Percentiles rank a stretch among this genome's conserved stretches.
Evolutionary conservation across 371 early-diverging fungal species (phyloP).

Genomic region (Mortierella sp.): DNA sequence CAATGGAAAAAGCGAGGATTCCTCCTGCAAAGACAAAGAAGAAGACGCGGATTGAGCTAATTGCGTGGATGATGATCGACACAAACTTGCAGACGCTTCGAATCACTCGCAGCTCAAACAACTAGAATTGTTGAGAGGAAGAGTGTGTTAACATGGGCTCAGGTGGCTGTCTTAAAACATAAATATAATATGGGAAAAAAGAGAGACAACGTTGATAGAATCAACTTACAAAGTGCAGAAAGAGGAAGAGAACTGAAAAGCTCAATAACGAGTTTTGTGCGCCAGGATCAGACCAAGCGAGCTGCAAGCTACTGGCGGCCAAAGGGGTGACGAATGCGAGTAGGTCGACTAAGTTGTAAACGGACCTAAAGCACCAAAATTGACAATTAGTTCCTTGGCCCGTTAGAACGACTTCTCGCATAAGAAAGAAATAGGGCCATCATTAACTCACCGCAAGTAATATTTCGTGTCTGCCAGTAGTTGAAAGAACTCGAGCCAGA

Average conservation of each 20-base stretch:
- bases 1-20: constrained; percentile 25
- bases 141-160: background rate
- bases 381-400: background rate
- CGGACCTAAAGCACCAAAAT: constrained; percentile 8
- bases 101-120: constrained; percentile 25
- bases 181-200: background rate
- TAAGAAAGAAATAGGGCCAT: background rate
- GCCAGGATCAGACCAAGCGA: background rate
- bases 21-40: constrained; percentile 32
- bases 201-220: background rate
- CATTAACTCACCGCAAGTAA: constrained; percentile 12
- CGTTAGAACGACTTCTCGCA: background rate
- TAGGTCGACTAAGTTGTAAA: constrained; percentile 22
- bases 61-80: constrained; percentile 23
- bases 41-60: constrained; percentile 20
- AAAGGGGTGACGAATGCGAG: constrained; percentile 5
- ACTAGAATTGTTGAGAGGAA: background rate
- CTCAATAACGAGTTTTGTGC: constrained; percentile 5
- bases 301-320: constrained; percentile 15
- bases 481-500: constrained; percentile 34
- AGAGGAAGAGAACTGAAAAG: constrained; percentile 24
- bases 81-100: constrained; percentile 32
- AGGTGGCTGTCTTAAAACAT: too few species aligned
- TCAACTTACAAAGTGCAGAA: constrained; percentile 7
- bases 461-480: background rate